These are phyloP conservation scores for Penicillium sp. DNA, from an alignment of 2,329 filamentous ascomycete species.

Conservation along the genomic window DNA sequence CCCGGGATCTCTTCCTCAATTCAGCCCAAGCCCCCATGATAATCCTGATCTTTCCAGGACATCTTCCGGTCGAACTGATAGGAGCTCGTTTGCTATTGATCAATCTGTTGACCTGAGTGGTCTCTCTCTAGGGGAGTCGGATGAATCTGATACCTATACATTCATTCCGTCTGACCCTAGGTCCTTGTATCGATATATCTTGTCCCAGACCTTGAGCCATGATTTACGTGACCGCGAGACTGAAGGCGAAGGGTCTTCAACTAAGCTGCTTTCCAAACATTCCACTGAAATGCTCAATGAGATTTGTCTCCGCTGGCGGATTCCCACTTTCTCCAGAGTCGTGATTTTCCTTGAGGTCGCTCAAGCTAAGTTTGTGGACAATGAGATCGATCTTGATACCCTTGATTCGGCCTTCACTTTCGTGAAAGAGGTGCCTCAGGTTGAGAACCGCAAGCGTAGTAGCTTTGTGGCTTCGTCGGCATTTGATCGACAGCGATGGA, in stretches of 20 bases:
- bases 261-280: slow-evolving; percentile 68
- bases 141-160: slow-evolving; percentile 67
- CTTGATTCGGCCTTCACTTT: slow-evolving; percentile 82
- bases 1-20: slow-evolving; percentile 61
- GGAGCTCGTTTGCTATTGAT: slow-evolving; percentile 62
- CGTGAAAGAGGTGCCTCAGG: slow-evolving; percentile 70
- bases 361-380: slow-evolving; percentile 79
- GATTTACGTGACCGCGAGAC: slow-evolving; percentile 60
- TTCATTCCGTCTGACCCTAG: slow-evolving; percentile 87
- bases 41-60: slow-evolving; percentile 51
- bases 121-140: slow-evolving; percentile 58
- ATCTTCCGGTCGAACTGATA: slow-evolving; percentile 47
- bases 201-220: slow-evolving; percentile 71
- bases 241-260: slow-evolving; percentile 51
- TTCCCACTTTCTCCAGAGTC: slow-evolving; percentile 78
- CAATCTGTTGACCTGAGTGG: slow-evolving; percentile 62
- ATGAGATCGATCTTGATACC: slow-evolving; percentile 77
- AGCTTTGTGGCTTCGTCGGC: slow-evolving; percentile 52
- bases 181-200: slow-evolving; percentile 77
- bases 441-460: slow-evolving; percentile 60
- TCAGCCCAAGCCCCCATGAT: slow-evolving; percentile 46
- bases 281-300: slow-evolving; percentile 84
- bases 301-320: slow-evolving; percentile 82
- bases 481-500: slow-evolving; percentile 67
- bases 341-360: slow-evolving; percentile 83